Evolutionary conservation across 2,329 filamentous ascomycete species (phyloP).

Genomic region (Aspergillus spinulosporus): DNA sequence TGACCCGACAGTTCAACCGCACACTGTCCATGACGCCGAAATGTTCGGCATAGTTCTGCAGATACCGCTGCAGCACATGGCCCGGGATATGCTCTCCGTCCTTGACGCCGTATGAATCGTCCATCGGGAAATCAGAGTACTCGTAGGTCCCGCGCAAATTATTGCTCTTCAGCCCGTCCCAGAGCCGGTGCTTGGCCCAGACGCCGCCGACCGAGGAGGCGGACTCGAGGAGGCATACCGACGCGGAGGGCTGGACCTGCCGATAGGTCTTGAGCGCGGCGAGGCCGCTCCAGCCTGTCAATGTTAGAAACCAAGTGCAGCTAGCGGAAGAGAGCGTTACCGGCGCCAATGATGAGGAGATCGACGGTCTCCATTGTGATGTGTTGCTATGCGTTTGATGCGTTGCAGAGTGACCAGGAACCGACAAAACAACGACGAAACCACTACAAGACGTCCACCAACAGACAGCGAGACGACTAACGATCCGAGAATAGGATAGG

Average conservation of each 20-base stretch:
- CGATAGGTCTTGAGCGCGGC: slow-evolving; percentile 60
- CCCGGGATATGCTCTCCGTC: slow-evolving; percentile 58
- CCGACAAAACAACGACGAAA: too few relatives aligned
- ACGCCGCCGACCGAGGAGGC: slow-evolving; percentile 60
- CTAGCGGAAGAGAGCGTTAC: background rate
- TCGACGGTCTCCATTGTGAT: background rate
- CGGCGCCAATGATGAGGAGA: slow-evolving; percentile 9
- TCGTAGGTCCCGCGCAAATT: slow-evolving; percentile 69
- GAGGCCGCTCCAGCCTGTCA: slow-evolving; percentile 53
- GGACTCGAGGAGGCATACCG: slow-evolving; percentile 58
- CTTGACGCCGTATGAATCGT: slow-evolving; percentile 47
- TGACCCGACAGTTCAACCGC: background rate
- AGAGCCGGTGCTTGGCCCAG: slow-evolving; percentile 63
- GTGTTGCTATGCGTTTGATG: too few relatives aligned
- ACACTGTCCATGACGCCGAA: slow-evolving; percentile 44
- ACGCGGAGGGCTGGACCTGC: slow-evolving; percentile 54
- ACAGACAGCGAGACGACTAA: too few relatives aligned
- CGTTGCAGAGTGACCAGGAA: too few relatives aligned
- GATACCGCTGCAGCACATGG: slow-evolving; percentile 53
- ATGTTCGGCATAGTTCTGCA: slow-evolving; percentile 54
- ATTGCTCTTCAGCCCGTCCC: slow-evolving; percentile 67
- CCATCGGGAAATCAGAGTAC: slow-evolving; percentile 68
- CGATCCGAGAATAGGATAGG: too few relatives aligned
- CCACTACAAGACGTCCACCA: too few relatives aligned
- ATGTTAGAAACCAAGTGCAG: background rate